These are phyloP conservation scores for Boletus sp. DNA, from an alignment of 768 basidiomycete species.

Conservation along the genomic window DNA sequence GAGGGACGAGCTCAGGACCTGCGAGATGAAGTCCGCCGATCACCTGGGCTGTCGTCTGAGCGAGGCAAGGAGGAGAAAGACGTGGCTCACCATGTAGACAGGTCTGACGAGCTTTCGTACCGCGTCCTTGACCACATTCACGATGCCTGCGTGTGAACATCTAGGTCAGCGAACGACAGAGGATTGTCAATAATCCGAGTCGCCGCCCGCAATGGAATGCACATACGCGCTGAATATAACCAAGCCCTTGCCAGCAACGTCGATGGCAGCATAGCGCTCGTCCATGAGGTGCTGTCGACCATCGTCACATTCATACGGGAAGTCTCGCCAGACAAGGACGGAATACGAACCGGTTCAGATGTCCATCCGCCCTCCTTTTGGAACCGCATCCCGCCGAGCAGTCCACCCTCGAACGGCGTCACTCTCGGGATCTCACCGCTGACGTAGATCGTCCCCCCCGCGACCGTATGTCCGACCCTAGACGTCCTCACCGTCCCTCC, in stretches of 20 bases:
- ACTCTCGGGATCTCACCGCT: slow-evolving; percentile 80
- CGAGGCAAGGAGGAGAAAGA: not conserved
- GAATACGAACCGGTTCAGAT: slow-evolving; percentile 47
- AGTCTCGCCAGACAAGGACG: not conserved
- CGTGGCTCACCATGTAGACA: slow-evolving; percentile 62
- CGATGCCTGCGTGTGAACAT: slow-evolving; percentile 80
- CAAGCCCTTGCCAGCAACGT: slow-evolving; percentile 79
- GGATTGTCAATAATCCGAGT: not conserved
- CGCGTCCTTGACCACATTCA: slow-evolving; percentile 78
- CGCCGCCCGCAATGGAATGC: not conserved
- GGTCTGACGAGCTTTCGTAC: slow-evolving; percentile 60
- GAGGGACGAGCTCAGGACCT: slow-evolving; percentile 57
- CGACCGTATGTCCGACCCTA: slow-evolving; percentile 61
- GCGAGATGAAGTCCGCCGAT: slow-evolving; percentile 86
- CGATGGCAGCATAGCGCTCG: slow-evolving; percentile 74
- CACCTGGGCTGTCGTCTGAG: slow-evolving; percentile 42
- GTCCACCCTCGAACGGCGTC: slow-evolving; percentile 65
- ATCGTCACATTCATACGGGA: not conserved
- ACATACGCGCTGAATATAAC: slow-evolving; percentile 83
- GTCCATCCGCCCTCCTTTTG: slow-evolving; percentile 43
- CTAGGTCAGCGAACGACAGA: slow-evolving; percentile 24
- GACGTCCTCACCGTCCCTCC: slow-evolving; percentile 60
- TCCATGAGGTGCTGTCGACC: slow-evolving; percentile 68
- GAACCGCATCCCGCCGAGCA: slow-evolving; percentile 70
- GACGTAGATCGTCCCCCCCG: slow-evolving; percentile 63